Base-by-base conservation (phyloP, 257 asterid genomes). In the Fraxinus excelsior region DNA sequence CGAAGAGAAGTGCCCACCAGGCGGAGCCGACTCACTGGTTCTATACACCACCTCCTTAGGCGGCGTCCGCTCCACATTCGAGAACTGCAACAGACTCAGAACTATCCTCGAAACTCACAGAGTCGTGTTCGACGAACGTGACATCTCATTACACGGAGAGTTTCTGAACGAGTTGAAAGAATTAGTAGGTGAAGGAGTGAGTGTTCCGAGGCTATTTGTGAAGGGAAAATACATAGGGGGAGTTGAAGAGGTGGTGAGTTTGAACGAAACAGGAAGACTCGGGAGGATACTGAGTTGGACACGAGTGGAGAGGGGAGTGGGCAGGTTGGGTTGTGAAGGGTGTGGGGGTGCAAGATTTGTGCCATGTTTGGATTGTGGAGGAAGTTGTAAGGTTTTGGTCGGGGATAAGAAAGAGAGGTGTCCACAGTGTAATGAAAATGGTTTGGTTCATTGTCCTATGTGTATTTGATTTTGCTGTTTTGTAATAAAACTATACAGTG, bases 291-390 rank as follows among this genome's bases (percentile, higher is more conserved):
- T 94, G 82, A 90, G 85, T 72, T 87, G 97, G 95, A 94, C 97
- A 0, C 60, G 88, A 76, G 92, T 91, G n/a, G 97, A 94, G 88
- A 87, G 94, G 68, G 98, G 98, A 65, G 70, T 76, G 69, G 97
- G 98, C 51, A 88, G 99, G 84, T 0, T 81, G 79, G 94, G 90
- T 13, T 94, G 99, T 58, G 88, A 80, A 71, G 99, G 98, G 4
- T 94, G 98, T 21, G 98, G 98, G 0, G 97, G 97, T 10, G 95
- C 90, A 9, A 86, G 97, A 84, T 94, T 94, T 74, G 91, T 94
- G 77, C 97, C 97, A 1, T 94, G 98, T 60, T 71, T 91, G 82
- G 92, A 80, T 5, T 53, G 64, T 53, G 64, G 97, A 2, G 49
- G 98, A 11, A 94, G 98, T 26, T 89, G 98, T 71, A 92, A 90